Percentiles rank a stretch among this genome's conserved stretches.
phyloP scores from a whole-genome alignment of 768 basidiomycete species.

The Naganishia friedmannii region DNA sequence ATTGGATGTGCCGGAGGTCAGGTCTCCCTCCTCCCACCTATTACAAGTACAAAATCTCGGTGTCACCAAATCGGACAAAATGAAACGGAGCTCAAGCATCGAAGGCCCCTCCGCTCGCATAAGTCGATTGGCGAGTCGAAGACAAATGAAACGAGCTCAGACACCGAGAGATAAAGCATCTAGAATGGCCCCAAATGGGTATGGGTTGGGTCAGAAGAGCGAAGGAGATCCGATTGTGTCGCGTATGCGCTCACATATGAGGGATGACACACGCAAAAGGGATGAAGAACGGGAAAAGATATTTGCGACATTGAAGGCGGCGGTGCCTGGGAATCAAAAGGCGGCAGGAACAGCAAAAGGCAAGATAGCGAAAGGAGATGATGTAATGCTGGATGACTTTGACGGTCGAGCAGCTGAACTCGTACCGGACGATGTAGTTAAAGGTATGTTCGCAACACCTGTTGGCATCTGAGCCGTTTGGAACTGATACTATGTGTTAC shows the following conservation, averaged over 20 bases:
- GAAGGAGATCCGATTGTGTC: not conserved
- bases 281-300: not conserved
- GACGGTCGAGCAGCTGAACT: not conserved
- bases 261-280: not conserved
- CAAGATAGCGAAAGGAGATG: not conserved
- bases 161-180: not conserved
- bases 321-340: not conserved
- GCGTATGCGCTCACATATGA: not conserved
- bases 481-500: not conserved
- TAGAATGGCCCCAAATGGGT: not conserved
- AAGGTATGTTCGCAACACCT: not conserved
- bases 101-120: not conserved
- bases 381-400: not conserved
- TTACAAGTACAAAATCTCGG: not conserved
- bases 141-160: not conserved
- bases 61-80: not conserved
- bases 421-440: not conserved
- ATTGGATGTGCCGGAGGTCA: not conserved
- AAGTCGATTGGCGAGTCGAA: not conserved
- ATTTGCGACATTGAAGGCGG: not conserved
- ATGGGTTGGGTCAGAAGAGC: not conserved
- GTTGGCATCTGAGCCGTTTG: not conserved
- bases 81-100: not conserved
- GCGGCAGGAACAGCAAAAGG: not conserved
- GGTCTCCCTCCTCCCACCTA: not conserved